Evolutionary conservation across 176 grass and related monocot genomes (phyloP).

Genomic region (maize (Zea mays)): Zm-B73-REFERENCE-NAM-5.0 NC_050098.1:210340501-210341000

Average conservation of each 20-base stretch:
- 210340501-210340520: too few species aligned
- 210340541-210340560: too few species aligned
- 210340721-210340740: background rate
- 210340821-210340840: background rate
- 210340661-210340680: too few species aligned
- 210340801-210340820: background rate
- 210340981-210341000: slow-evolving; percentile 72
- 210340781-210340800: background rate
- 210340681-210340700: too few species aligned
- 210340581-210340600: too few species aligned
- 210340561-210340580: too few species aligned
- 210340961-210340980: slow-evolving; percentile 36
- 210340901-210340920: slow-evolving; percentile 14
- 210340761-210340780: background rate
- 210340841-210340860: slow-evolving; percentile 17
- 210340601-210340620: too few species aligned
- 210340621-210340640: too few species aligned
- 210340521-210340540: too few species aligned
- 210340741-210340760: slow-evolving; percentile 1
- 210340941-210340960: slow-evolving; percentile 46
- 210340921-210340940: slow-evolving; percentile 14
- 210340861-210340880: background rate
- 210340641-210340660: too few species aligned
- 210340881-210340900: slow-evolving; percentile 13
- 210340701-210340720: too few species aligned